These are phyloP conservation scores for Centella asiatica DNA, from an alignment of 129 eudicot genomes.

Conservation along the genomic window DNA sequence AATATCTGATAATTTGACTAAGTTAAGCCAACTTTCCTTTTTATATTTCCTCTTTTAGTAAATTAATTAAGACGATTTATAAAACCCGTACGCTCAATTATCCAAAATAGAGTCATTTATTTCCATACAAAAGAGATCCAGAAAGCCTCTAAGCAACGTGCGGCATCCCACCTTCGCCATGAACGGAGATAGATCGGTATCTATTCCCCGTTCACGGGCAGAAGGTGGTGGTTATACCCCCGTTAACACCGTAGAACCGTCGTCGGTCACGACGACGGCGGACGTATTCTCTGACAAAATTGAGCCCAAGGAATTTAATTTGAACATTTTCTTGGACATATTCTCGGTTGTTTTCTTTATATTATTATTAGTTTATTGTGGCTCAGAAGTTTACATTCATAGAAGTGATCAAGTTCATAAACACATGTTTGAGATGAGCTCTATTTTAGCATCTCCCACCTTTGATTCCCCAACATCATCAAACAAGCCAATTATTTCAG, in stretches of 20 bases:
- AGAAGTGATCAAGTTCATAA: conserved; percentile 4
- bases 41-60: too few relatives aligned
- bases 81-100: too few relatives aligned
- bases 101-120: too few relatives aligned
- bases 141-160: too few relatives aligned
- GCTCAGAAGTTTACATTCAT: conserved; percentile 8
- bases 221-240: conserved; percentile 5
- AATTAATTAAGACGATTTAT: too few relatives aligned
- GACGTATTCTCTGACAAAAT: background rate
- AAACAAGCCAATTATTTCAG: background rate
- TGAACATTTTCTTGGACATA: conserved; percentile 2
- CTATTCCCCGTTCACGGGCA: conserved; percentile 9
- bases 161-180: conserved; percentile 15
- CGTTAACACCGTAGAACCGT: background rate
- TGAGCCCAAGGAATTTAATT: background rate
- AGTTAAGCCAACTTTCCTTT: too few relatives aligned
- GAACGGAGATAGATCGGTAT: conserved; percentile 6
- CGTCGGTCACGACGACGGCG: background rate
- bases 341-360: background rate
- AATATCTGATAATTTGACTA: too few relatives aligned
- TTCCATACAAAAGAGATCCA: too few relatives aligned
- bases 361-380: background rate
- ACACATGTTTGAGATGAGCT: background rate
- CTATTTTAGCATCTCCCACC: background rate
- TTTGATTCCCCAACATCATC: background rate